A percentile compares a stretch with the other conserved stretches of the same genome.
phyloP scores from a whole-genome alignment of 352 stramenopile species.

The Blastocystis sp. region DNA sequence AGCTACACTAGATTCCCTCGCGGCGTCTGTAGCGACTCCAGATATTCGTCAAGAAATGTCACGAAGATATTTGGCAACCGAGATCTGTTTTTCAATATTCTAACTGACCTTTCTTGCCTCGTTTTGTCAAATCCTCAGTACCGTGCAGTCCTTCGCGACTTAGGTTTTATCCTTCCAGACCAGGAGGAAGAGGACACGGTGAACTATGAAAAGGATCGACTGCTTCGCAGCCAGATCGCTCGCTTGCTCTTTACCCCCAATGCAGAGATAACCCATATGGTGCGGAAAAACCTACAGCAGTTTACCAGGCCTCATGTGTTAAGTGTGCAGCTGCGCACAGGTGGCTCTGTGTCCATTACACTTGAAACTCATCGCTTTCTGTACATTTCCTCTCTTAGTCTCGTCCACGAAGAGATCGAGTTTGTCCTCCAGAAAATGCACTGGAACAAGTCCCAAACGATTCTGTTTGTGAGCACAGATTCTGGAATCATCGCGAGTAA shows the following conservation, averaged over 20 bases:
- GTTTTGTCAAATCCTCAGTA: neutral
- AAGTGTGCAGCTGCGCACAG: constrained; percentile 7
- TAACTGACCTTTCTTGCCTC: constrained; percentile 25
- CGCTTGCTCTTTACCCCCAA: constrained; percentile 27
- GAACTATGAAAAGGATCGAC: neutral
- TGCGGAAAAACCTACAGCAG: neutral
- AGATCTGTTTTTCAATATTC: neutral
- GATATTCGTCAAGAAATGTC: neutral
- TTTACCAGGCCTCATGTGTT: neutral
- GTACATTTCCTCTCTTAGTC: neutral
- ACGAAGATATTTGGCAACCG: neutral
- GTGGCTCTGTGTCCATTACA: neutral
- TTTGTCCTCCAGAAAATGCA: neutral
- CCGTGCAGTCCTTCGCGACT: neutral
- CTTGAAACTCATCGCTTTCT: neutral
- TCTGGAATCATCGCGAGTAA: neutral
- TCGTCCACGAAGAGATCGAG: neutral
- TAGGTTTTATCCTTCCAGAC: neutral
- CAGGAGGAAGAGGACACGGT: neutral
- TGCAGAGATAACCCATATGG: neutral
- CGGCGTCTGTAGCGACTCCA: neutral
- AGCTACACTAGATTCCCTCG: neutral
- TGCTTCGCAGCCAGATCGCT: constrained; percentile 21
- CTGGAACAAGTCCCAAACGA: neutral
- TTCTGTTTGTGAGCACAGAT: constrained; percentile 12